These are phyloP conservation scores for Thelonectria discophora DNA, from an alignment of 2,329 filamentous ascomycete genomes.

Conservation along the genomic window DNA sequence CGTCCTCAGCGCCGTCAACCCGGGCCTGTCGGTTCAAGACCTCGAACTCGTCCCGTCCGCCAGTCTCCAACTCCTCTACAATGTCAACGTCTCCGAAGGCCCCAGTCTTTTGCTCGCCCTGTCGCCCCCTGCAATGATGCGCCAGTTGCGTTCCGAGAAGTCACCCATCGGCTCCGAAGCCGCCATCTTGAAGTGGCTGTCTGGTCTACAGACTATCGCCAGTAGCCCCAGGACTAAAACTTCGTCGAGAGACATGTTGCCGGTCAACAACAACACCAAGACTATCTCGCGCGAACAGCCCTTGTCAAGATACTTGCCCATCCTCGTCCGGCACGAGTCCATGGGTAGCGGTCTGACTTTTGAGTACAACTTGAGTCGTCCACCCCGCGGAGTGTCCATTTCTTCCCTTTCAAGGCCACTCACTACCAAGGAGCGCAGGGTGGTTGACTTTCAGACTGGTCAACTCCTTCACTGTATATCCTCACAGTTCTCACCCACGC, in stretches of 20 bases:
- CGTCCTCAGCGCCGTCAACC: slow-evolving; percentile 37
- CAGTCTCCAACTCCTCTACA: slow-evolving; percentile 54
- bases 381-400: slow-evolving; percentile 51
- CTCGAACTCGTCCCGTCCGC: slow-evolving; percentile 47
- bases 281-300: slow-evolving; percentile 6
- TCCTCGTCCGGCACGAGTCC: slow-evolving; percentile 51
- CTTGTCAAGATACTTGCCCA: slow-evolving; percentile 51
- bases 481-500: slow-evolving; percentile 54
- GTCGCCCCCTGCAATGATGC: slow-evolving; percentile 52
- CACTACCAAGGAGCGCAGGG: slow-evolving; percentile 45
- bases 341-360: slow-evolving; percentile 42
- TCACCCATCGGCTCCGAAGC: slow-evolving; percentile 56
- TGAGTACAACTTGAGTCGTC: slow-evolving; percentile 55
- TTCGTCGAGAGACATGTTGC: slow-evolving; percentile 11
- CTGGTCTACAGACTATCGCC: slow-evolving; percentile 24
- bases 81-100: slow-evolving; percentile 53
- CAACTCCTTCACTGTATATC: slow-evolving; percentile 56
- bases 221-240: slow-evolving; percentile 24
- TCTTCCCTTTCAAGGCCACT: slow-evolving; percentile 47
- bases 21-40: slow-evolving; percentile 37
- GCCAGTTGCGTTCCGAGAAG: slow-evolving; percentile 58
- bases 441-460: slow-evolving; percentile 59
- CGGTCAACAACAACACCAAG: slow-evolving; percentile 7
- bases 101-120: slow-evolving; percentile 53
- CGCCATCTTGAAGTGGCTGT: slow-evolving; percentile 56